phyloP scores from a whole-genome alignment of 2,329 filamentous ascomycete species.

The Colletotrichum sp. region DNA sequence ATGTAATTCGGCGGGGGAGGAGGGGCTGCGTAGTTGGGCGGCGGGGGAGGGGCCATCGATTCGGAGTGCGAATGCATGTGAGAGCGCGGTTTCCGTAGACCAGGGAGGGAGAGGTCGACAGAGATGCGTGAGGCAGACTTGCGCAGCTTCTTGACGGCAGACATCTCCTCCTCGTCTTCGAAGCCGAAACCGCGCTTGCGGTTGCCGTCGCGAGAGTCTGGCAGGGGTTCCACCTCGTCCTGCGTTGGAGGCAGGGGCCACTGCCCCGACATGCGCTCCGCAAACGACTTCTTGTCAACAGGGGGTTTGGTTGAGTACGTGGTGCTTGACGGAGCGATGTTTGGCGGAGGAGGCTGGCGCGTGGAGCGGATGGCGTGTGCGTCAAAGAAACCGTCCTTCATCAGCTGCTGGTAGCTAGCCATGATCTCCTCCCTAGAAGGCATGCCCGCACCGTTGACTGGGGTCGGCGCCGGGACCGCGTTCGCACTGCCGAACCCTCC shows the following conservation, averaged over 20 bases:
- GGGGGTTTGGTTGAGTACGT: conserved; percentile 12
- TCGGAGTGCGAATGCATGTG: conserved; percentile 26
- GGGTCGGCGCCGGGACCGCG: neutral
- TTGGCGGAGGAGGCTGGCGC: conserved; percentile 44
- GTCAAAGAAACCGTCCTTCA: conserved; percentile 63
- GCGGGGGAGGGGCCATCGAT: conserved; percentile 29
- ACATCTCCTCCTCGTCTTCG: conserved; percentile 36
- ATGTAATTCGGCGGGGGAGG: neutral
- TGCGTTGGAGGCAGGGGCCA: conserved; percentile 26
- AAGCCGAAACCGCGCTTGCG: conserved; percentile 52
- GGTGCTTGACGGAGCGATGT: conserved; percentile 13
- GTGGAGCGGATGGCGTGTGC: conserved; percentile 63
- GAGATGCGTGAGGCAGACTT: conserved; percentile 51
- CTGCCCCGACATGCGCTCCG: conserved; percentile 19
- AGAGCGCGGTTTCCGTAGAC: conserved; percentile 32
- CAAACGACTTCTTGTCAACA: conserved; percentile 13
- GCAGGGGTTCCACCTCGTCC: conserved; percentile 12
- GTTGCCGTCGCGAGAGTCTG: conserved; percentile 48
- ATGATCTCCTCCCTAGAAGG: conserved; percentile 56
- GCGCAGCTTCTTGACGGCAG: conserved; percentile 54
- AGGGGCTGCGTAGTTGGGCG: conserved; percentile 14
- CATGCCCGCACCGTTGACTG: conserved; percentile 28
- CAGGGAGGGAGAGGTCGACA: conserved; percentile 41
- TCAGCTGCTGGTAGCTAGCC: conserved; percentile 61
- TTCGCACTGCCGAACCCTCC: neutral